Percentiles rank a stretch among this genome's conserved stretches.
phyloP scores from a whole-genome alignment of 768 basidiomycete species.

The Phaeotremella skinneri region DNA sequence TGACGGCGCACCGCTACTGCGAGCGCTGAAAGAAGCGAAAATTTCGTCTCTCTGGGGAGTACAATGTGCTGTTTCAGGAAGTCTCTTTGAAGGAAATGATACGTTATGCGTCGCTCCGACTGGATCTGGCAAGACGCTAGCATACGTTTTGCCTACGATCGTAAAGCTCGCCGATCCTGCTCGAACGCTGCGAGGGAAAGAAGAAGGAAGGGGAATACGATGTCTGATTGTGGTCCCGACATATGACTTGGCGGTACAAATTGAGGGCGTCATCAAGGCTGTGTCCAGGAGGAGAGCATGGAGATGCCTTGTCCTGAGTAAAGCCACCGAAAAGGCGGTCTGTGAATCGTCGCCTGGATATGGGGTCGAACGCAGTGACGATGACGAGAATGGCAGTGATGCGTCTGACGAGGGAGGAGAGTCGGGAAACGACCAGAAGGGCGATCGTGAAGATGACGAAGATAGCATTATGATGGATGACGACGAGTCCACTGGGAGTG shows the following conservation, averaged over 20 bases:
- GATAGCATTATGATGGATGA: slow-evolving; percentile 60
- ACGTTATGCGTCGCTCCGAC: slow-evolving; percentile 94
- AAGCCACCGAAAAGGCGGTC: slow-evolving; percentile 80
- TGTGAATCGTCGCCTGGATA: slow-evolving; percentile 34
- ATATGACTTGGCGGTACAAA: slow-evolving; percentile 92
- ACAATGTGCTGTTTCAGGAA: slow-evolving; percentile 41
- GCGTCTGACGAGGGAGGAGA: neutral
- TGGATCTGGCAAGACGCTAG: slow-evolving; percentile 93
- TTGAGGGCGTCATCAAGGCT: slow-evolving; percentile 85
- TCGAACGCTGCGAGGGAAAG: slow-evolving; percentile 36
- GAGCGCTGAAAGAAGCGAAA: slow-evolving; percentile 26
- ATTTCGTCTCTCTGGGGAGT: slow-evolving; percentile 46
- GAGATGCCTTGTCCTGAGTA: slow-evolving; percentile 78
- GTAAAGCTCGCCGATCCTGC: slow-evolving; percentile 47
- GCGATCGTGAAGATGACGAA: slow-evolving; percentile 62
- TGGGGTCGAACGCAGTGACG: slow-evolving; percentile 51
- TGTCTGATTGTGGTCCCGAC: slow-evolving; percentile 87
- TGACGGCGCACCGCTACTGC: slow-evolving; percentile 21
- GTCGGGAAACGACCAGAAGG: neutral
- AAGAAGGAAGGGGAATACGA: slow-evolving; percentile 62
- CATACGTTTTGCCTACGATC: slow-evolving; percentile 83
- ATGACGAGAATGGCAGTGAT: slow-evolving; percentile 69
- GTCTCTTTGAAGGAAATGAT: slow-evolving; percentile 60
- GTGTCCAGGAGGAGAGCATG: slow-evolving; percentile 64
- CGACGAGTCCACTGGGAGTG: slow-evolving; percentile 18